Evolutionary conservation across 2,329 filamentous ascomycete species (phyloP).

Genomic region (Neopestalotiopsis clavispora): DNA sequence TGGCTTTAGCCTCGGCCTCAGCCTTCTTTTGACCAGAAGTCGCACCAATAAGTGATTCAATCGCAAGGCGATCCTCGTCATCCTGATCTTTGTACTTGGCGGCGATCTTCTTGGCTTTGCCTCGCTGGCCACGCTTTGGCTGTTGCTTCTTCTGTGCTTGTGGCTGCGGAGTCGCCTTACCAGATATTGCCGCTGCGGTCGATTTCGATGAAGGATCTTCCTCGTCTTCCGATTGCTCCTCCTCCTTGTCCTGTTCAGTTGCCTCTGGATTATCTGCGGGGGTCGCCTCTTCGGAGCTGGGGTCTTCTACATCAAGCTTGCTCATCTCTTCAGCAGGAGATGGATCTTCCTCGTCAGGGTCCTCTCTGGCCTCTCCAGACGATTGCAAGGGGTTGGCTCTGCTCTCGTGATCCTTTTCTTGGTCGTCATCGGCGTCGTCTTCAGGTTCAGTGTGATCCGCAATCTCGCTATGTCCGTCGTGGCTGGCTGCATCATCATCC

Average conservation of each 20-base stretch:
- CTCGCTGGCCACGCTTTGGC: slow-evolving; percentile 74
- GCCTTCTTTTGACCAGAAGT: slow-evolving; percentile 68
- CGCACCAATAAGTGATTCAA: slow-evolving; percentile 86
- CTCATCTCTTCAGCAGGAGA: slow-evolving; percentile 30
- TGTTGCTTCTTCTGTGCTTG: slow-evolving; percentile 49
- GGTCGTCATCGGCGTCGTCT: slow-evolving; percentile 35
- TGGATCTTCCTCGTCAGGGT: slow-evolving; percentile 25
- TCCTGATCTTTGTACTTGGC: slow-evolving; percentile 93
- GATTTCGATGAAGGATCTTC: slow-evolving; percentile 25
- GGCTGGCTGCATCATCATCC: slow-evolving; percentile 7
- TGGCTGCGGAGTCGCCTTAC: slow-evolving; percentile 30
- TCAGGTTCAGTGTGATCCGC: slow-evolving; percentile 34
- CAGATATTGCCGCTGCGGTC: slow-evolving; percentile 31
- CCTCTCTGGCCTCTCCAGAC: slow-evolving; percentile 30
- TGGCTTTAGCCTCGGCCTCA: slow-evolving; percentile 70
- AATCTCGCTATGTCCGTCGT: slow-evolving; percentile 26
- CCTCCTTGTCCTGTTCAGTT: slow-evolving; percentile 29
- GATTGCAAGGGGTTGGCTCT: slow-evolving; percentile 42
- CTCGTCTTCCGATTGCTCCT: slow-evolving; percentile 42
- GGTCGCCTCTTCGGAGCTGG: slow-evolving; percentile 5
- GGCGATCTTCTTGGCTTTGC: slow-evolving; percentile 86
- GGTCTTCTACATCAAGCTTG: slow-evolving; percentile 24
- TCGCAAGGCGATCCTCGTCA: slow-evolving; percentile 85
- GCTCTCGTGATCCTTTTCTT: slow-evolving; percentile 26
- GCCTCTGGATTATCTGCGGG: slow-evolving; percentile 8